These are phyloP conservation scores for Solanum hybrid DNA, from an alignment of 305 asterid genomes.

Conservation along the genomic window DNA sequence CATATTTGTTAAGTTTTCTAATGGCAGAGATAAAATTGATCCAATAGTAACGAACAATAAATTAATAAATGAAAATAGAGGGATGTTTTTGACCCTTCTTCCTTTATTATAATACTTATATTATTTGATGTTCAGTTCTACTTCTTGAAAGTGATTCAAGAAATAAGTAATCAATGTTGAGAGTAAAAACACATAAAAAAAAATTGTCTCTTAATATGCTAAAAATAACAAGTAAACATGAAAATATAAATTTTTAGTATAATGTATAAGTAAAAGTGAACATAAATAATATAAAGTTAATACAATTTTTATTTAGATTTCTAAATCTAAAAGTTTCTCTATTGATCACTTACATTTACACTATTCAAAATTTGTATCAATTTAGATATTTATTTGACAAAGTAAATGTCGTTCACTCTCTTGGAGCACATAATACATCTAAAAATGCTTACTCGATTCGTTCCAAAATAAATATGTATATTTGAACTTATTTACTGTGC, in stretches of 20 bases:
- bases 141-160: not conserved
- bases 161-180: no score
- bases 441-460: no score
- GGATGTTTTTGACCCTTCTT: not conserved
- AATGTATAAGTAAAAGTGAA: not conserved
- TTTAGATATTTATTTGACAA: no score
- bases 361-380: not conserved
- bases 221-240: no score
- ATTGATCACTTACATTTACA: not conserved
- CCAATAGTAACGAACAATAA: not conserved
- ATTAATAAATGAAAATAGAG: no score
- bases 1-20: no score
- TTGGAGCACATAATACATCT: not conserved
- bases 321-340: not conserved
- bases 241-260: no score
- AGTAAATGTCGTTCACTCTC: not conserved
- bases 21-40: no score
- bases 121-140: not conserved
- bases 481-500: no score
- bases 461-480: no score
- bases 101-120: not conserved
- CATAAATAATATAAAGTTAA: no score
- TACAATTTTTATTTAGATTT: not conserved
- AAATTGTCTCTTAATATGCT: not conserved
- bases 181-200: no score